Evolutionary conservation across 331 rosid genomes (phyloP).

Genomic region (Quercus phellos): DNA sequence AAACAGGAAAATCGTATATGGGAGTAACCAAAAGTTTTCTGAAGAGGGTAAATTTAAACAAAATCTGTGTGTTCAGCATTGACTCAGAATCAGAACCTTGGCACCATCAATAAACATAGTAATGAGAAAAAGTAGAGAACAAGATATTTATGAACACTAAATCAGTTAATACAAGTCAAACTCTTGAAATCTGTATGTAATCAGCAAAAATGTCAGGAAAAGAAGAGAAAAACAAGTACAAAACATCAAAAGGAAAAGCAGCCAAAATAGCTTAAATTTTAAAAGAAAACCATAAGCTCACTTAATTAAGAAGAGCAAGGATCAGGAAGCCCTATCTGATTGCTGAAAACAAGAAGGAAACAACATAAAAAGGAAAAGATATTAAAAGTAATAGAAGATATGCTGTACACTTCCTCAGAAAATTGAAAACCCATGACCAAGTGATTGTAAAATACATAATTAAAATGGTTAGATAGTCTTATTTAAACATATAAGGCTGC

Average conservation of each 20-base stretch:
- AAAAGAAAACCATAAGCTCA: not conserved
- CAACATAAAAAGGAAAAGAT: not conserved
- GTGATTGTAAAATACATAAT: not conserved
- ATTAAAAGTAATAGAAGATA: not conserved
- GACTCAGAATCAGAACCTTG: not conserved
- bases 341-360: not conserved
- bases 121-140: not conserved
- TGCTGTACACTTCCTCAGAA: not conserved
- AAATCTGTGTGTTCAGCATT: not conserved
- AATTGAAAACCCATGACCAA: not conserved
- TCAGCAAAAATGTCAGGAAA: not conserved
- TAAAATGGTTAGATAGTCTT: not conserved
- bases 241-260: not conserved
- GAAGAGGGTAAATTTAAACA: not conserved
- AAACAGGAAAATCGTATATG: slow-evolving; percentile 5
- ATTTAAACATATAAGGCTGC: not conserved
- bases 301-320: not conserved
- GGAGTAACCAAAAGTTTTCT: not conserved
- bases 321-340: not conserved
- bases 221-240: not conserved
- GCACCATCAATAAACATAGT: not conserved
- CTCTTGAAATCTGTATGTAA: not conserved
- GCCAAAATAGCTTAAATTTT: not conserved
- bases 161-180: not conserved
- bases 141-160: not conserved